Evolutionary conservation across 495 filamentous ascomycete genomes (phyloP).

Genomic region (Aspergillus hancockii): DNA sequence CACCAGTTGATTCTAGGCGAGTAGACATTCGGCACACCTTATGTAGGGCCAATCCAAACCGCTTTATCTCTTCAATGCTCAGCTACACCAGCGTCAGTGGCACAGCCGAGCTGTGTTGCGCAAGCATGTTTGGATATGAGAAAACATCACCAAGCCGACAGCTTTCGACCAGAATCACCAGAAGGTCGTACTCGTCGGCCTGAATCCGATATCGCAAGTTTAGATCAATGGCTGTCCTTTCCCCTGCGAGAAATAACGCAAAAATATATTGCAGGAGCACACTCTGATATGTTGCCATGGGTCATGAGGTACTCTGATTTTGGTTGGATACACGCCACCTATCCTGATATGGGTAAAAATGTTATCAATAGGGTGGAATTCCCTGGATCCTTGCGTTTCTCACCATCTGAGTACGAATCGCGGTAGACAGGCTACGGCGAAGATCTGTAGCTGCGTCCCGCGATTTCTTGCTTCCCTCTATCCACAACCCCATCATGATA

Average conservation of each 20-base stretch:
- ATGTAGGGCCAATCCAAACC: constrained; percentile 25
- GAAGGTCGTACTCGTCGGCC: constrained; percentile 11
- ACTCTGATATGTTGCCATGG: constrained; percentile 24
- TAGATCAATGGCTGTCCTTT: constrained; percentile 11
- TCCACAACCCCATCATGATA: constrained; percentile 24
- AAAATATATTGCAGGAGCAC: constrained; percentile 24
- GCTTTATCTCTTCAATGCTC: constrained; percentile 25
- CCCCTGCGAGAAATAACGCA: constrained; percentile 13
- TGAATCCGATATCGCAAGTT: constrained; percentile 14
- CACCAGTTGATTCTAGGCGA: not conserved
- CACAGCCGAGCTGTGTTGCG: constrained; percentile 11
- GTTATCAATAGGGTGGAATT: too few relatives aligned
- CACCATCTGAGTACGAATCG: constrained; percentile 23
- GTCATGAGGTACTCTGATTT: constrained; percentile 9
- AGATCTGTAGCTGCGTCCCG: constrained; percentile 16
- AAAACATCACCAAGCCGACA: constrained; percentile 21
- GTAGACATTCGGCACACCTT: constrained; percentile 19
- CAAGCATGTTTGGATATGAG: constrained; percentile 24
- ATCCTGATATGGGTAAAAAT: not conserved
- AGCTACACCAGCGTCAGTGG: constrained; percentile 20
- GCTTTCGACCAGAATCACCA: constrained; percentile 18
- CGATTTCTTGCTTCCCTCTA: constrained; percentile 9
- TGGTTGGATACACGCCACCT: constrained; percentile 14
- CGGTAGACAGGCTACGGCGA: constrained; percentile 14
- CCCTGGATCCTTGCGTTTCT: too few relatives aligned